Evolutionary conservation across 2,329 filamentous ascomycete species (phyloP).

Genomic region (Exophiala bonariae): DNA sequence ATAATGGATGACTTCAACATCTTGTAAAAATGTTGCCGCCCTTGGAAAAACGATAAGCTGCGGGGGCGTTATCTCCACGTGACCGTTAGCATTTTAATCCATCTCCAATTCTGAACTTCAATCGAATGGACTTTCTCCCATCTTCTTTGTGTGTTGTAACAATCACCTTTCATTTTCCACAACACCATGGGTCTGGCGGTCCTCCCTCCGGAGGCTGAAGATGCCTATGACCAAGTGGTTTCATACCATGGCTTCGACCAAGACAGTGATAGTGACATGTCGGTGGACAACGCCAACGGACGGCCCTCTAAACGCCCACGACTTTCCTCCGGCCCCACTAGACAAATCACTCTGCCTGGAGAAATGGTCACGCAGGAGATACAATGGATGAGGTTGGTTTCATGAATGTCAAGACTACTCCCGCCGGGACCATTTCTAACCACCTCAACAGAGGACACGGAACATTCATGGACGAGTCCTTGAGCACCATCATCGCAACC

Average conservation of each 20-base stretch:
- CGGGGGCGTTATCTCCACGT: not conserved
- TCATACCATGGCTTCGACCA: conserved; percentile 33
- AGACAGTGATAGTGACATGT: conserved; percentile 48
- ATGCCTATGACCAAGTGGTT: conserved; percentile 33
- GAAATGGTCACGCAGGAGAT: conserved; percentile 84
- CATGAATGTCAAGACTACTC: too few relatives aligned
- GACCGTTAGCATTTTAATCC: not conserved
- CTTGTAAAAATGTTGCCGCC: not conserved
- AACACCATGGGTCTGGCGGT: conserved; percentile 59
- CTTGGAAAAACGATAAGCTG: not conserved
- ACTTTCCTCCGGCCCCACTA: conserved; percentile 29
- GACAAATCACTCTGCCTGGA: conserved; percentile 80
- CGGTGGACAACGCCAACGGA: conserved; percentile 47
- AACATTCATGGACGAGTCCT: conserved; percentile 60
- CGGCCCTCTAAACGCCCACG: conserved; percentile 41
- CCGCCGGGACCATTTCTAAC: not conserved
- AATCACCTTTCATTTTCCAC: too few relatives aligned
- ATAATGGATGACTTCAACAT: not conserved
- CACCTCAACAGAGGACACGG: conserved; percentile 72
- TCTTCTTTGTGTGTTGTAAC: too few relatives aligned
- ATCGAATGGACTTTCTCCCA: too few relatives aligned
- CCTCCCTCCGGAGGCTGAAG: conserved; percentile 50
- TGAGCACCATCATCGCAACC: conserved; percentile 76
- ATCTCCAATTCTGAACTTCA: not conserved
- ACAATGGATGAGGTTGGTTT: conserved; percentile 82